Evolutionary conservation across 805 yeast genomes (phyloP), one percentile per base, ranked within the genome.

Genomic region (Metschnikowia kofuensis): DNA sequence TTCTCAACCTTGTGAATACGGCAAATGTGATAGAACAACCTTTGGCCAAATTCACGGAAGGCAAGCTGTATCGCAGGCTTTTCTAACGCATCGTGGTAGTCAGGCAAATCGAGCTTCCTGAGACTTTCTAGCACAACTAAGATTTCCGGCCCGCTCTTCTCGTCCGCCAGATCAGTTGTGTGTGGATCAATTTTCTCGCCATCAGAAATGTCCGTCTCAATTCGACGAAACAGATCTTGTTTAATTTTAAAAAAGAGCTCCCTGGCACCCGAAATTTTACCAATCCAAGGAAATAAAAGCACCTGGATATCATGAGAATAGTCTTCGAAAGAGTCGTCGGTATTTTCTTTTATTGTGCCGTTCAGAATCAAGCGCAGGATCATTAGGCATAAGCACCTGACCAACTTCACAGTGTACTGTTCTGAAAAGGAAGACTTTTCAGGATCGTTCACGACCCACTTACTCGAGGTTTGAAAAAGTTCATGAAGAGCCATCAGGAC

Each of bases 401-500:
- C 74, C 36, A 69, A 70, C 51, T 70, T 68, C 55, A 77, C 60
- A 61, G 72, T 68, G 8, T 31, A 45, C 44, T 47, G 54, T 13
- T 49, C 52, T 10, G 53, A 56, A 11, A 47, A 44, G 2, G 45
- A 38, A 7, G 50, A 32, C 31, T 47, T 34, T 11, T 38, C 44
- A 7, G 67, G 62, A 13, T 68, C 64, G 35, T 63, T 68, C 0
- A 72, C 60, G 30, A 70, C 56, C 44, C 68, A 69, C n/a, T 55
- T 54, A 26, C 60, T 55, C 35, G 70, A 77, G 52, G 79, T 80
- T n/a, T 81, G 72, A 50, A 87, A 72, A 54, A 85, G 83, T 61
- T 84, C 89, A 65, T 85, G 90, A 35, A 87, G 62, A 12, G 87
- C 59, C 89, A 85, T 83, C 54, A 79, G 77, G 51, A 68, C 73